Evolutionary conservation across 2,329 filamentous ascomycete genomes (phyloP), one percentile per base, ranked within the genome.

Genomic region (Escovopsis sp.): DNA sequence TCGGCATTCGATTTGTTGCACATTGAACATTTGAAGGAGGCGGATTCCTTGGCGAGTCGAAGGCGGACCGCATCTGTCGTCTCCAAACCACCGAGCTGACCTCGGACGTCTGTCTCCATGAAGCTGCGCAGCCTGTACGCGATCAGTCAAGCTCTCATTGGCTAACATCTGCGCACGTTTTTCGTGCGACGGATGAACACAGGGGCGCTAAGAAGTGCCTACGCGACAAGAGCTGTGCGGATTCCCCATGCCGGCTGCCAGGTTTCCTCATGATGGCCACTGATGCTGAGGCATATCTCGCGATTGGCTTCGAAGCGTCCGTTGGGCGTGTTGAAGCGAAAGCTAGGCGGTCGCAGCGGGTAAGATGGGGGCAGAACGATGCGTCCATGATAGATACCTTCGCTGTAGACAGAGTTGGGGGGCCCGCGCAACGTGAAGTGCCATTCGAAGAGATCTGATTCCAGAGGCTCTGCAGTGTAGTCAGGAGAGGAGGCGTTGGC

Each of bases 181-280:
- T 19, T 19, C 4, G 23, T 6, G 23, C 23, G 23, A 6, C 30
- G 19, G 36, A 18, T 10, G 12, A 37, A 12, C 12, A 26, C 35
- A 28, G 26, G 9, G 42, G 33, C 39, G 38, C 15, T 33, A 33
- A 38, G 23, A 23, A 23, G 23, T 36, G 53, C 59, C 34, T 57
- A 66, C 64, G 77, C 77, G 36, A 80, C 74, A 6, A 98, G 66
- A 12, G 91, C 89, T 4, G 91, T 96, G 46, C 91, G 74, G 9
- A 98, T 82, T 0, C 91, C 91, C 91, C 91, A 98, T 1, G 91
- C 91, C 0, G 91, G 91, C 70, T 95, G 89, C 91, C 91, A 98
- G 12, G 85, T 94, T 67, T 96, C 91, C 61, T 96, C 91, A 64
- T 98, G 91, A 62, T 95, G 89, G 2, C 88, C 89, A 41, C 78